A percentile compares a stretch with the other conserved stretches of the same genome.
phyloP scores from a whole-genome alignment of 2,329 filamentous ascomycete species.

The Alternaria panax region DNA sequence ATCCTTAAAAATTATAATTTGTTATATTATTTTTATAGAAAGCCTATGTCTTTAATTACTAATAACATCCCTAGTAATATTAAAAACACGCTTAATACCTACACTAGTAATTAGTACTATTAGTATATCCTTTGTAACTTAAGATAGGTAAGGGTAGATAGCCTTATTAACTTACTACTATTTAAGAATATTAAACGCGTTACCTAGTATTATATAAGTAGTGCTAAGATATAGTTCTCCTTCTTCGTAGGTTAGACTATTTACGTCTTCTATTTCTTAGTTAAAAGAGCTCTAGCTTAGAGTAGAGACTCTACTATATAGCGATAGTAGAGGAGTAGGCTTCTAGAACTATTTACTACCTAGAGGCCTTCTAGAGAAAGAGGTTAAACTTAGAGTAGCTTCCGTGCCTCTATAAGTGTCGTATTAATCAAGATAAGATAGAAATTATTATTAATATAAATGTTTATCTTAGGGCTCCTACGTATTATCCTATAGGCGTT shows the following conservation, averaged over 20 bases:
- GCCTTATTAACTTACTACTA: not conserved
- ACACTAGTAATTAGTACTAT: not conserved
- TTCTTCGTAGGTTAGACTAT: not conserved
- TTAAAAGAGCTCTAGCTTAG: not conserved
- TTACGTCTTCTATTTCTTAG: not conserved
- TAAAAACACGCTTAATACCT: not conserved
- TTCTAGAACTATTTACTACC: not conserved
- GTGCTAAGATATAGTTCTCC: not conserved
- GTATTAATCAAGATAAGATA: conserved; percentile 10
- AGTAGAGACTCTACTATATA: too few species aligned
- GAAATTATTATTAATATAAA: conserved; percentile 3
- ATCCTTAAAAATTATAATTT: not conserved
- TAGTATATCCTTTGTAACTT: not conserved
- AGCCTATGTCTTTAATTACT: not conserved
- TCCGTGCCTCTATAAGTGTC: not conserved
- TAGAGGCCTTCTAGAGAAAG: not conserved
- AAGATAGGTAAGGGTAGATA: not conserved
- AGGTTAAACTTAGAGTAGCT: too few species aligned
- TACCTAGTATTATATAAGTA: not conserved
- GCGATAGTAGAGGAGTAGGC: not conserved
- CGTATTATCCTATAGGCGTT: not conserved
- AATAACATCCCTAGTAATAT: conserved; percentile 2
- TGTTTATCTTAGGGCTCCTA: not conserved
- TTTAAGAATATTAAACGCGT: not conserved
- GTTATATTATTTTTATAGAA: not conserved